These are phyloP conservation scores for Akanthomyces lecanii DNA, from an alignment of 2,329 filamentous ascomycete species.

Conservation along the genomic window DNA sequence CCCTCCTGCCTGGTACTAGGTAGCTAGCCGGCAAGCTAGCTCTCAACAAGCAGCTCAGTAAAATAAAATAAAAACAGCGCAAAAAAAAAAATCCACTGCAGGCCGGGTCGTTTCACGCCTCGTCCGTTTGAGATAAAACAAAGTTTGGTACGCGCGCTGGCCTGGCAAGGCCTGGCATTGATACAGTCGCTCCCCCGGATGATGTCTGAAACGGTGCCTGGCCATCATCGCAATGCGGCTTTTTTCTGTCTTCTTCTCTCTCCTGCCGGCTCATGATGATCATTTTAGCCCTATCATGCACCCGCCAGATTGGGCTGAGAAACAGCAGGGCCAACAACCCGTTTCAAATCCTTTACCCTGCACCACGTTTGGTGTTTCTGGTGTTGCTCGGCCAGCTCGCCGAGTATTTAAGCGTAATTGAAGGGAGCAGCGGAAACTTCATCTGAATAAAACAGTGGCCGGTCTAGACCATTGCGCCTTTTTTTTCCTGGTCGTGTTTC, in stretches of 20 bases:
- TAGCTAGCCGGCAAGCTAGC: not conserved
- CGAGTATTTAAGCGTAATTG: too few relatives aligned
- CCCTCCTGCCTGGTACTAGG: not conserved
- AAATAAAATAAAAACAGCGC: not conserved
- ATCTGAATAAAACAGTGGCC: not conserved
- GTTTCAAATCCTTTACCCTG: too few relatives aligned
- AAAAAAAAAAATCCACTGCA: not conserved
- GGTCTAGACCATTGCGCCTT: not conserved
- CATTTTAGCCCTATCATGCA: conserved; percentile 4
- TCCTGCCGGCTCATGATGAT: not conserved
- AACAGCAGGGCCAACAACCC: not conserved
- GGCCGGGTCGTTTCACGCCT: not conserved
- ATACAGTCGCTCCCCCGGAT: not conserved
- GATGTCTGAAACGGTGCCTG: conserved; percentile 4
- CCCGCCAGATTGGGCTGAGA: not conserved
- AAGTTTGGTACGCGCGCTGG: not conserved
- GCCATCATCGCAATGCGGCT: not conserved
- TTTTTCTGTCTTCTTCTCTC: not conserved
- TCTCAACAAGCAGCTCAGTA: too few relatives aligned
- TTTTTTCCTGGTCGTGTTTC: not conserved
- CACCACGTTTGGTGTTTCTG: too few relatives aligned
- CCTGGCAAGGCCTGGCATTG: not conserved
- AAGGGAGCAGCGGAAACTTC: not conserved
- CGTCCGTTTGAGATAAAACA: conserved; percentile 2
- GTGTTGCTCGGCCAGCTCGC: too few relatives aligned